Evolutionary conservation across 192 early-diverging fungal species (phyloP), one percentile per base, ranked within the genome.

Genomic region (Linnemannia hyalina): DNA sequence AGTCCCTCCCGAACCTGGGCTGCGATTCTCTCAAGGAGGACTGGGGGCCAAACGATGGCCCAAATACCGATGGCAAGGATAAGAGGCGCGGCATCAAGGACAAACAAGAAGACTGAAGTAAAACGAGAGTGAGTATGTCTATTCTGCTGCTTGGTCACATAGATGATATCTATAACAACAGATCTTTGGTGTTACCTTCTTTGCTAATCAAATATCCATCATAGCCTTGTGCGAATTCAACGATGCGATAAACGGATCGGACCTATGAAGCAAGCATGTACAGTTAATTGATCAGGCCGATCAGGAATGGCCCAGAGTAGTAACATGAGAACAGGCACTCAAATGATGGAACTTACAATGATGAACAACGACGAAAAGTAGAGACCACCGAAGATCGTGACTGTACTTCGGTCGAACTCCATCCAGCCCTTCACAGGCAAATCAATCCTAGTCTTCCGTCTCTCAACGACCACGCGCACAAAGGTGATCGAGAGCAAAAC

Each of bases 61-160:
- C 75, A 83, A n/a, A 78, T 23, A 16, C 76, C 82, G 70, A 83
- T 83, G 20, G 82, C 82, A 36, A 83, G 16, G 16, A 83, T 40
- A 60, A 83, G 77, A 47, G 82, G 82, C 2, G 26, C 76, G 13
- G 77, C 82, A 75, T 83, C 82, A 4, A 83, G 68, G 15, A 75
- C 10, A 75, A 83, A 83, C 49, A 83, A 9, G 52, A 42, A 83
- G 0, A 83, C 82, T 83, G 42, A 1, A 32, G 35, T 35, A 35
- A 18, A 36, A 5, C 6, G 35, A 63, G 44, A 22, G 52, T 68
- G 68, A 47, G 6, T 6, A 46, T n/a, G 35, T 60, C 57, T 29
- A 26, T 6, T 26, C n/a, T 0, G 55, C 23, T 35, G 35, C 35
- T 35, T 35, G 35, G 35, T 35, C 35, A 35, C 35, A 35, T 35